Evolutionary conservation across 345 rosid genomes (phyloP), one percentile per base, ranked within the genome.

Genomic region (Mercurialis annua): DNA sequence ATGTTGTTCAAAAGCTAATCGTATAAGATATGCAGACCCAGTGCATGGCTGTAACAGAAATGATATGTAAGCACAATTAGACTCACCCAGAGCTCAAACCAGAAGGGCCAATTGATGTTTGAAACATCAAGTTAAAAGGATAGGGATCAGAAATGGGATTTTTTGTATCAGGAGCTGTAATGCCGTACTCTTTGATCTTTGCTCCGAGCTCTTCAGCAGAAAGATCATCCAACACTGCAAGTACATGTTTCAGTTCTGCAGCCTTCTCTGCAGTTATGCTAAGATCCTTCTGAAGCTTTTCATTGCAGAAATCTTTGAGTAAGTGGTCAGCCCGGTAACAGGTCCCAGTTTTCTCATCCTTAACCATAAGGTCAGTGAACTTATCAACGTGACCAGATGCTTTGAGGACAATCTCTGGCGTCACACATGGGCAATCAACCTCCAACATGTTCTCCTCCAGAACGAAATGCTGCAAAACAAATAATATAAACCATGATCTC

Each of bases 321-420:
- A 93, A 76, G 67, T 90, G 98, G 55, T 90, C 98, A 4, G 98
- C 98, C 57, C 98, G 83, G 74, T 80, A 84, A 65, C 96, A 87
- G 36, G 83, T 86, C 30, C 97, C 97, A 9, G 92, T 88, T 72
- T 84, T 85, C 74, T 85, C 91, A 67, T 93, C 98, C 81, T 90
- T 90, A 3, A 90, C 98, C 98, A 93, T 93, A 44, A 90, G 96
- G 80, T 93, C 98, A 23, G 97, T 90, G 77, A 93, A 90, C 76
- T 90, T 93, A 77, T 93, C 98, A 18, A 93, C 97, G 58, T 93
- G 98, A 33, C 99, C 97, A 16, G 99, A 93, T 7, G 98, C 98
- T 83, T 89, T 93, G 31, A 90, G 83, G 46, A 93, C 96, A 77
- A 81, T 80, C 80, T 93, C 98, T 2, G 97, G 98, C 6, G 98